Percentiles rank a stretch among this genome's conserved stretches.
phyloP scores from a whole-genome alignment of 495 filamentous ascomycete genomes.

The Tuber microsphaerosporum region DNA sequence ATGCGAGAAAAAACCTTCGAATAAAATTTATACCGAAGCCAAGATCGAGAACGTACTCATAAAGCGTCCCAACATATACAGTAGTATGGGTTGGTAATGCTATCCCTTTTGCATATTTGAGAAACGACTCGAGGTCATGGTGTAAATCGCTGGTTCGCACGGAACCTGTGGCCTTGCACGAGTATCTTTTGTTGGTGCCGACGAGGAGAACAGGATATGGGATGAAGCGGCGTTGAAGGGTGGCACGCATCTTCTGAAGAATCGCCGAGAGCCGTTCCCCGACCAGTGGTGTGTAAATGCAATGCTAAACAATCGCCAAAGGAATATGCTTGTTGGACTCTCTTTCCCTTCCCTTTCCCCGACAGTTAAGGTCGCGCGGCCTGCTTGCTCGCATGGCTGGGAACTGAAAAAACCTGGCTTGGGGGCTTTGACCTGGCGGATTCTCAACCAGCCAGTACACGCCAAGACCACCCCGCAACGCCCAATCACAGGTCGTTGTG shows the following conservation, averaged over 20 bases:
- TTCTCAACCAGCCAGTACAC: not conserved
- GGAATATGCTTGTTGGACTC: not conserved
- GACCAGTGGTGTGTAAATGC: not conserved
- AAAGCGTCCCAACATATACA: conserved; percentile 59
- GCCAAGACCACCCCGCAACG: not conserved
- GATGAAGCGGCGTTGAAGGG: not conserved
- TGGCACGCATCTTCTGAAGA: not conserved
- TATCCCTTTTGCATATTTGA: conserved; percentile 58
- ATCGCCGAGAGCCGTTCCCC: not conserved
- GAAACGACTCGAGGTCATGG: conserved; percentile 62
- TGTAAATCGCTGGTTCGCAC: conserved; percentile 48
- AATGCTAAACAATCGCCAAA: not conserved
- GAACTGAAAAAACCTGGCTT: not conserved
- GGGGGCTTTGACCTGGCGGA: not conserved
- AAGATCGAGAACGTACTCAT: conserved; percentile 44
- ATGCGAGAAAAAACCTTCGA: not conserved
- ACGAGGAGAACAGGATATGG: not conserved
- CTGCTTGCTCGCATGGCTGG: not conserved
- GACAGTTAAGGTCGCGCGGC: not conserved
- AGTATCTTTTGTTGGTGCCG: not conserved
- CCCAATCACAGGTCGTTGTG: not conserved
- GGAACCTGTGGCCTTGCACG: not conserved
- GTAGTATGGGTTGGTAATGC: conserved; percentile 49
- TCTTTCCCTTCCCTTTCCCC: not conserved
- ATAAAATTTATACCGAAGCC: conserved; percentile 6